A percentile compares a stretch with the other conserved stretches of the same genome.
These are phyloP conservation scores for Epichloe uncinata DNA, from an alignment of 2,329 filamentous ascomycete species.

Conservation along the genomic window DNA sequence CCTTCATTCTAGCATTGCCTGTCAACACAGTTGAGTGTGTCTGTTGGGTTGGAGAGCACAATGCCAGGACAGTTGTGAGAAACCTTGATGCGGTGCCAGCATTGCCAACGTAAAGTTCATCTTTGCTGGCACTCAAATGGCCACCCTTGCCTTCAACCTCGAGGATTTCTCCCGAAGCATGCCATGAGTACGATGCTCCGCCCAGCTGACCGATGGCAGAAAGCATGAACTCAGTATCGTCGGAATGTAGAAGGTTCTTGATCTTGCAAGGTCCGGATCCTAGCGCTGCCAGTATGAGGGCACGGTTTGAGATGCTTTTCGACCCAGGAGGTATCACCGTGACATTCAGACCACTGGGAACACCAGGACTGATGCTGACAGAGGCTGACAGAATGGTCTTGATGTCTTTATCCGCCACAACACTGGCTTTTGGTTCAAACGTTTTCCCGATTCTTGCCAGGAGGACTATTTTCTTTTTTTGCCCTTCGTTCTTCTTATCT, in stretches of 20 bases:
- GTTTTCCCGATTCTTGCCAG: conserved; percentile 82
- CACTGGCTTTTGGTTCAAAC: conserved; percentile 73
- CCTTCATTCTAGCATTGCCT: conserved; percentile 92
- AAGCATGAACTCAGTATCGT: conserved; percentile 95
- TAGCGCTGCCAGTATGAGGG: conserved; percentile 84
- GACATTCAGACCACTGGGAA: conserved; percentile 51
- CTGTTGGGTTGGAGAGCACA: conserved; percentile 55
- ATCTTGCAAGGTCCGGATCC: conserved; percentile 77
- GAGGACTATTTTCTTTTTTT: conserved; percentile 90
- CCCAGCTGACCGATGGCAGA: conserved; percentile 76
- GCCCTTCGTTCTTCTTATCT: conserved; percentile 96
- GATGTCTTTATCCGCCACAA: conserved; percentile 78
- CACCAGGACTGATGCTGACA: conserved; percentile 58
- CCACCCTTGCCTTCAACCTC: conserved; percentile 88
- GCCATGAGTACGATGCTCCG: conserved; percentile 84
- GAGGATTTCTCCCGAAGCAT: conserved; percentile 83
- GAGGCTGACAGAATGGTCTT: conserved; percentile 71
- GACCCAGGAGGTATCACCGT: conserved; percentile 84
- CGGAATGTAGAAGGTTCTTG: conserved; percentile 86
- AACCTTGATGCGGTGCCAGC: conserved; percentile 94
- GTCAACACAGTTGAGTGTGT: conserved; percentile 63
- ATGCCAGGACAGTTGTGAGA: conserved; percentile 77
- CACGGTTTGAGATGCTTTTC: conserved; percentile 94
- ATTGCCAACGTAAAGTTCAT: conserved; percentile 85
- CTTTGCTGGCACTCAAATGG: conserved; percentile 58